Percentiles rank a stretch among this genome's conserved stretches.
phyloP scores from a whole-genome alignment of 202 grass and related monocot species.

The Carex sylvatica region DNA sequence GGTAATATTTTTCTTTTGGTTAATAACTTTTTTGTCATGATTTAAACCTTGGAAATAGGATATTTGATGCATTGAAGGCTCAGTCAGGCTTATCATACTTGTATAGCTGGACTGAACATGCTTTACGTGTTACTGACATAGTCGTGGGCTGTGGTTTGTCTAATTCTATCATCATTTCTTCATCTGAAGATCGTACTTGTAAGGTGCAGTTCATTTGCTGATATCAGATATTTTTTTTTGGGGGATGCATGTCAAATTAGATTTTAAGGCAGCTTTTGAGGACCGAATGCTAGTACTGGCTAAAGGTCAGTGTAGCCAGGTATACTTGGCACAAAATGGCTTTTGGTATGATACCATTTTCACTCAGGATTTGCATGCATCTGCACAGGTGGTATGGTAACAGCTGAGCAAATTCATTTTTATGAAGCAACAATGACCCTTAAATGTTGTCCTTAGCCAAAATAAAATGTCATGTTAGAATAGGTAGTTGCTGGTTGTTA shows the following conservation, averaged over 20 bases:
- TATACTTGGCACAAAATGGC: neutral
- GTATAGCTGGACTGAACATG: constrained; percentile 67
- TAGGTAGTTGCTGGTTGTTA: neutral
- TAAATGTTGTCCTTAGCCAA: neutral
- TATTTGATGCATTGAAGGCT: constrained; percentile 64
- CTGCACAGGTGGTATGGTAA: neutral
- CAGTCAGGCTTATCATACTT: constrained; percentile 38
- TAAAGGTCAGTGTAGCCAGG: neutral
- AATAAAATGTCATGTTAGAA: neutral
- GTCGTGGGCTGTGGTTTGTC: constrained; percentile 57
- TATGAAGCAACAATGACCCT: neutral
- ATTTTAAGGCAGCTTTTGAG: neutral
- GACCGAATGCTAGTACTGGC: neutral
- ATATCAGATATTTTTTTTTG: neutral
- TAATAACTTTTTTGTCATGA: constrained; percentile 24
- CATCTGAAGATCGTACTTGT: constrained; percentile 79
- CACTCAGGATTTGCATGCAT: neutral
- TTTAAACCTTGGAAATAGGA: constrained; percentile 43
- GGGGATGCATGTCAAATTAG: constrained; percentile 11
- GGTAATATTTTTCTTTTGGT: neutral
- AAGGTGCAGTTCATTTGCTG: constrained; percentile 44
- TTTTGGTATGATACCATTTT: neutral
- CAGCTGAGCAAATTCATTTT: neutral
- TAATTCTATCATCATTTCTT: constrained; percentile 65
- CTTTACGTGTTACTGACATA: constrained; percentile 63